Base-by-base conservation (phyloP, 495 filamentous ascomycete species). In the Daldinia vernicosa region DNA sequence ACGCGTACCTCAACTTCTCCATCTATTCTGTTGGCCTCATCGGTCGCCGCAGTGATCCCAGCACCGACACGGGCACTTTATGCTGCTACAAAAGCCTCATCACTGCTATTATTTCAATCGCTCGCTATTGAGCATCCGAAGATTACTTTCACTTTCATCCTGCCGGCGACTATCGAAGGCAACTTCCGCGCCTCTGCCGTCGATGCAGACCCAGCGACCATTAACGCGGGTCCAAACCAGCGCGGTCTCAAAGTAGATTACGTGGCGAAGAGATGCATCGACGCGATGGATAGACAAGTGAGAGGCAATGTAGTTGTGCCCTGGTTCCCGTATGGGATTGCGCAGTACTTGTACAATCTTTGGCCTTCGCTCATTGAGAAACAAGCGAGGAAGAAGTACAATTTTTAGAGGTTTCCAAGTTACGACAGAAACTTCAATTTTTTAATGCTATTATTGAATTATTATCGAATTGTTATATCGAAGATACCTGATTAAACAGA, bases 41-140 rank as follows among this genome's bases (percentile, higher is more conserved):
- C 76, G 0, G 26, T 78, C 26, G 76, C 76, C 1, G 76, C 76
- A 2, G 60, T 78, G 9, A 52, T 78, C 9, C 76, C 76, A 35
- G 75, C 76, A 24, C 76, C 76, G 11, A 78, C 76, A 6, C 75
- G 76, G 3, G 76, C 67, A 11, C 47, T 78, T 9, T 78, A 78
- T 56, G 75, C 67, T 14, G 74, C 75, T 27, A 75, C 75, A 12
- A 78, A 78, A 59, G 76, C 76, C 1, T 75, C 76, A 2, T 74
- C 75, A 1, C 58, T 78, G 35, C 70, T 74, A 2, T 45, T 78
- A 6, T 78, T 75, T 50, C 76, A 78, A 35, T 74, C 75, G 1
- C 70, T 78, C 33, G 74, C 76, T 28, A 77, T 78, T 58, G 76
- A 78, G 39, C 75, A 78, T 17, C 72, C 75, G 0, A 58, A 65